Base-by-base conservation (phyloP, 768 basidiomycete species). In the Tylopilus balloui region DNA sequence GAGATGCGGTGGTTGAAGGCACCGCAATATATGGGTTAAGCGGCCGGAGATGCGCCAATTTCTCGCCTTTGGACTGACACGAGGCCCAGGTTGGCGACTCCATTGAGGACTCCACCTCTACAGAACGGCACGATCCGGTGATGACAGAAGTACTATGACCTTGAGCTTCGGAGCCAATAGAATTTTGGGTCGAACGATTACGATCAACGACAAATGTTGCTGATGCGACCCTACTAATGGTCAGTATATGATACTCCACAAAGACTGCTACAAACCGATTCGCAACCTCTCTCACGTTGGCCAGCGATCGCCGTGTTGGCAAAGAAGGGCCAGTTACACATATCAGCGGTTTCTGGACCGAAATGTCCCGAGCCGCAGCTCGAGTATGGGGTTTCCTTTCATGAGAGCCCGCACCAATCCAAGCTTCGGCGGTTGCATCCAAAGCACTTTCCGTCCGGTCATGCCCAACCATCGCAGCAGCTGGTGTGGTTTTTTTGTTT, bases 381-480 rank as follows among this genome's bases (percentile, higher is more conserved):
- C 38, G 50, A 35, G 10, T 36, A 37, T 61, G 54, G 6, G 50
- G 45, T 21, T 41, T 58, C 17, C 35, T 32, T 34, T 53, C 56
- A 15, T 61, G 53, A 21, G 47, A 47, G 14, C 56, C 25, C 23
- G 38, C 27, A 19, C 47, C 21, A 27, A 35, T 12, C 40, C 34
- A 17, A 1, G 20, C 11, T 27, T 23, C 32, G 4, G 46, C 11
- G 11, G 28, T 17, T 11, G 29, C 20, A 1, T 42, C 31, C 1
- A 15, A 31, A 23, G 11, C 11, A 28, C 53, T 38, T 35, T 34
- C 50, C 6, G 10, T 14, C 47, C 13, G 21, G 4, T 25, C 25
- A 9, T 29, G 12, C n/a, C 34, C 29, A 4, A 42, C 23, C 15
- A 28, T 29, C 19, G 13, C 24, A 32, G 51, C n/a, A n/a, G 2